phyloP scores from a whole-genome alignment of 108 stramenopile species.

The Ochromonas danica region DNA sequence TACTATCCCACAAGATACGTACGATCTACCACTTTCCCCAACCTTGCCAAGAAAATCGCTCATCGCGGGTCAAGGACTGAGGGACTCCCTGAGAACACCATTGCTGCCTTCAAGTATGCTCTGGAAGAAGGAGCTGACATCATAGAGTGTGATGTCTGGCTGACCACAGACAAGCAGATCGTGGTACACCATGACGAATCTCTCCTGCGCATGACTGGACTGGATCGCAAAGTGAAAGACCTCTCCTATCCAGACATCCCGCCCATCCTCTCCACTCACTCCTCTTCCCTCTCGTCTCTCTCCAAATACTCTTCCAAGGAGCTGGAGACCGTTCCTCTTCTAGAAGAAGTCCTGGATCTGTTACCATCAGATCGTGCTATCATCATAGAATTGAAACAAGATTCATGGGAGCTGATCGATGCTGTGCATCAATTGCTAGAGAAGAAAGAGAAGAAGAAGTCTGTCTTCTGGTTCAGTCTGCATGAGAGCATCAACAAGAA shows the following conservation, averaged over 20 bases:
- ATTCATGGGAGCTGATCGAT: conserved; percentile 19
- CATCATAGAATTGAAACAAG: conserved; percentile 43
- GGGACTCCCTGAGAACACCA: conserved; percentile 41
- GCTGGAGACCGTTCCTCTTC: neutral
- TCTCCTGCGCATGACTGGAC: conserved; percentile 40
- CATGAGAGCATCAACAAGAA: conserved; percentile 39
- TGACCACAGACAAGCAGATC: conserved; percentile 40
- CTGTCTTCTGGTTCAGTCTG: conserved; percentile 43
- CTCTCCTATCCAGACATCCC: conserved; percentile 8
- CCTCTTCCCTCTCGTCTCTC: too few relatives aligned
- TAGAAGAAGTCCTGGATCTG: conserved; percentile 18
- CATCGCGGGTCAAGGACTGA: conserved; percentile 38
- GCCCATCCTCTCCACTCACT: neutral
- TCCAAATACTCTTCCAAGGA: neutral
- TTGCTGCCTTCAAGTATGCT: conserved; percentile 39
- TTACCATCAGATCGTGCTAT: conserved; percentile 31
- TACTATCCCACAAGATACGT: too few relatives aligned
- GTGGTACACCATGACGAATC: conserved; percentile 43
- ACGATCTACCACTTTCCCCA: too few relatives aligned
- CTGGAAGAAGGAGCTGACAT: conserved; percentile 27
- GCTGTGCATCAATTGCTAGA: conserved; percentile 26
- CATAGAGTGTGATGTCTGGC: conserved; percentile 46
- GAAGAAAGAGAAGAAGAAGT: conserved; percentile 25
- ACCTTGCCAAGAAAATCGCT: conserved; percentile 22
- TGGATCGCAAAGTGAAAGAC: conserved; percentile 18